These are phyloP conservation scores for Auxenochlorella protothecoides DNA, from an alignment of 139 green algal species.

Conservation along the genomic window DNA sequence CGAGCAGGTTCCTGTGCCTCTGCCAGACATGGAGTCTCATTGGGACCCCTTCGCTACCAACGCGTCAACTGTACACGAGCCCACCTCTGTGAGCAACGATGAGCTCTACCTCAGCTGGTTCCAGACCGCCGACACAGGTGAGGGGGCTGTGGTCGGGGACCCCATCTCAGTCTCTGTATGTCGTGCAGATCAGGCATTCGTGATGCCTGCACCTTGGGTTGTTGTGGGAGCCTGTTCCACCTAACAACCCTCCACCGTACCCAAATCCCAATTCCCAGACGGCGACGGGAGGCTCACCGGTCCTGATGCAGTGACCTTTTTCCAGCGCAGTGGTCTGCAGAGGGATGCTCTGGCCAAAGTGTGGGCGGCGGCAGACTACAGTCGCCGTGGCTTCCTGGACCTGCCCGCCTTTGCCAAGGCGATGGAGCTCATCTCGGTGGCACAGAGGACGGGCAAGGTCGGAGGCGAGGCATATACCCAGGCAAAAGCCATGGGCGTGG, in stretches of 20 bases:
- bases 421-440: slow-evolving; percentile 33
- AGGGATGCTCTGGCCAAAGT: slow-evolving; percentile 58
- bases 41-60: neutral
- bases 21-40: too few relatives aligned
- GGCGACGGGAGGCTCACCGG: slow-evolving; percentile 50
- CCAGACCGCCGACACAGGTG: slow-evolving; percentile 19
- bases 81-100: slow-evolving; percentile 1
- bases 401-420: slow-evolving; percentile 56
- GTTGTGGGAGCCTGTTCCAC: too few relatives aligned
- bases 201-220: too few relatives aligned
- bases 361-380: slow-evolving; percentile 49
- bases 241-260: neutral
- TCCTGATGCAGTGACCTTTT: slow-evolving; percentile 75
- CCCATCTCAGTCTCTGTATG: too few relatives aligned
- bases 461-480: slow-evolving; percentile 7
- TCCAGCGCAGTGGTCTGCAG: slow-evolving; percentile 63
- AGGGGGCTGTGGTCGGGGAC: neutral
- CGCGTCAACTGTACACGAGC: neutral
- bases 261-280: slow-evolving; percentile 23
- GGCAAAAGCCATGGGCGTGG: neutral
- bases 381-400: slow-evolving; percentile 68
- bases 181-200: too few relatives aligned
- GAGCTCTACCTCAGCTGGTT: slow-evolving; percentile 30
- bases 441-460: slow-evolving; percentile 7
- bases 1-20: too few relatives aligned